These are phyloP conservation scores for Euptelea pleiosperma DNA, from an alignment of 164 flowering plant species.

Conservation along the genomic window DNA sequence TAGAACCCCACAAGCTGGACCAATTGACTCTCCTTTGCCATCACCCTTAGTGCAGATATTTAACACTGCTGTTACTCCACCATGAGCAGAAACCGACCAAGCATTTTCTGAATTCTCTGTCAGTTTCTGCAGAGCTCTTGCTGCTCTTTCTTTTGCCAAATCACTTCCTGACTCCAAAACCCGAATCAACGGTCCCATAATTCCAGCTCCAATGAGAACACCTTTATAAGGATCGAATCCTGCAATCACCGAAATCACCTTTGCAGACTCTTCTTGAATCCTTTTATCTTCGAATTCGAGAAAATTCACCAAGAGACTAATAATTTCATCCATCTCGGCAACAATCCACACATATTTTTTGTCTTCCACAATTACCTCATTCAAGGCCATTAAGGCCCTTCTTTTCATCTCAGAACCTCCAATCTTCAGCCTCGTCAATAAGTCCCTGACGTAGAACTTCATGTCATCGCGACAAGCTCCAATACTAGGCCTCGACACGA, in stretches of 20 bases:
- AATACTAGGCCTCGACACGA: no score
- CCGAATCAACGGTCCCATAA: slow-evolving; percentile 52
- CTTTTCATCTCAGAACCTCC: no score
- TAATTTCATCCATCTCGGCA: slow-evolving; percentile 38
- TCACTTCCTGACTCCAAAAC: slow-evolving; percentile 41
- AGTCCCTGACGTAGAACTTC: no score
- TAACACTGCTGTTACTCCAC: no score
- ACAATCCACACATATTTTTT: slow-evolving; percentile 53
- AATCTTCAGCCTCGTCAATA: no score
- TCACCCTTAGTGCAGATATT: slow-evolving; percentile 40
- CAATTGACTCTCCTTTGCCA: slow-evolving; percentile 31
- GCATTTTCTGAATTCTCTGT: no score
- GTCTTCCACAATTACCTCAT: slow-evolving; percentile 47
- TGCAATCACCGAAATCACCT: slow-evolving; percentile 35
- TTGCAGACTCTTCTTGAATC: slow-evolving; percentile 49
- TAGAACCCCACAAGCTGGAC: no score
- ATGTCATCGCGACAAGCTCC: no score
- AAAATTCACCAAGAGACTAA: slow-evolving; percentile 34
- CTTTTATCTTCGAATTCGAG: slow-evolving; percentile 45
- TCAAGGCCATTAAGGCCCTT: no score
- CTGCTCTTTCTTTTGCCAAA: slow-evolving; percentile 18
- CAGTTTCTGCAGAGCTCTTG: no score
- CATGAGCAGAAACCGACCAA: no score
- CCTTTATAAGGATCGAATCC: slow-evolving; percentile 38
- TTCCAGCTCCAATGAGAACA: slow-evolving; percentile 44